phyloP scores from a whole-genome alignment of 2,329 filamentous ascomycete species.

The Fusarium avenaceum region DNA sequence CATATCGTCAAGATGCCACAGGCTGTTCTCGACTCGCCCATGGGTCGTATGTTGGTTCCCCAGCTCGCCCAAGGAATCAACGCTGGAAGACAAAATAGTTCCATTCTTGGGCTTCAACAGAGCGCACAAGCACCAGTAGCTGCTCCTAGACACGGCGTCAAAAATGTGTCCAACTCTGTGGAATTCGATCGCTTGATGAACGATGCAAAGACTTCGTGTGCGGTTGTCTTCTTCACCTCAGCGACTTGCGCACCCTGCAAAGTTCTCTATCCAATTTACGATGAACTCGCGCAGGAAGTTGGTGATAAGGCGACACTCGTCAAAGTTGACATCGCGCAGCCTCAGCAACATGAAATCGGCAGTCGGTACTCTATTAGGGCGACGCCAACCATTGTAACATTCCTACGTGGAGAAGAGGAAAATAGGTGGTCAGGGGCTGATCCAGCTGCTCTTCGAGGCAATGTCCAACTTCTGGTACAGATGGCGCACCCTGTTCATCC shows the following conservation, averaged over 20 bases:
- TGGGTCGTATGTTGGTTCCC: slow-evolving; percentile 88
- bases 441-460: slow-evolving; percentile 74
- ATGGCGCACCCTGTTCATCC: slow-evolving; percentile 82
- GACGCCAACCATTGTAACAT: slow-evolving; percentile 92
- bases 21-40: slow-evolving; percentile 85
- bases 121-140: slow-evolving; percentile 47
- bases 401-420: slow-evolving; percentile 79
- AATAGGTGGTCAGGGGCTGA: slow-evolving; percentile 87
- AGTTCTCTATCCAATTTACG: slow-evolving; percentile 83
- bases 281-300: slow-evolving; percentile 81
- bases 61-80: slow-evolving; percentile 70
- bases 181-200: slow-evolving; percentile 56
- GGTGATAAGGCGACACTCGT: slow-evolving; percentile 78
- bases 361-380: slow-evolving; percentile 76
- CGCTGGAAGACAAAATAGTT: slow-evolving; percentile 63
- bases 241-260: slow-evolving; percentile 89
- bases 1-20: slow-evolving; percentile 89
- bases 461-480: slow-evolving; percentile 79
- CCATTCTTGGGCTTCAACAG: slow-evolving; percentile 66
- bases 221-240: slow-evolving; percentile 93
- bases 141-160: slow-evolving; percentile 61
- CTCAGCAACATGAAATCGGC: slow-evolving; percentile 73
- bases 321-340: slow-evolving; percentile 82
- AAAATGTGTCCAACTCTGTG: slow-evolving; percentile 65
- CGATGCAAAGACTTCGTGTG: slow-evolving; percentile 76